These are phyloP conservation scores for Fraxinus ornus DNA, from an alignment of 305 asterid species.

Conservation along the genomic window DNA sequence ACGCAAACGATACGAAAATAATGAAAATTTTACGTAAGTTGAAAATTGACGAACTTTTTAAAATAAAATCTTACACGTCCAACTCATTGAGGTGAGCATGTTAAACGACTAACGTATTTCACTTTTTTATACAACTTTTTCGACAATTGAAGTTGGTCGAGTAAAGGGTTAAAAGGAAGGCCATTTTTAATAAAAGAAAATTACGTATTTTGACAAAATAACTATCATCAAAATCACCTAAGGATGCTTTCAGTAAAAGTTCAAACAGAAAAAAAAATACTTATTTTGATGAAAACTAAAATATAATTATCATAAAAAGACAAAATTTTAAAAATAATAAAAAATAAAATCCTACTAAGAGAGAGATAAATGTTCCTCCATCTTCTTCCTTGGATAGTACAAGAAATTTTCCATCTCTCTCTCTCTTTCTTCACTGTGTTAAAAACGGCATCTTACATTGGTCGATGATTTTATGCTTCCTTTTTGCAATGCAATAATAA, in stretches of 20 bases:
- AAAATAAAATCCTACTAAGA: neutral
- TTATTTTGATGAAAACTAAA: neutral
- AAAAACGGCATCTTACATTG: neutral
- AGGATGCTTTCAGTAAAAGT: neutral
- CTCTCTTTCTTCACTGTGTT: neutral
- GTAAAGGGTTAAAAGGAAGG: neutral
- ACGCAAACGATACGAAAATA: neutral
- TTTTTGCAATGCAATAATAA: neutral
- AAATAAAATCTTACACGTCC: neutral
- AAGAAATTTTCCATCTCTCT: neutral
- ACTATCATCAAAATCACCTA: neutral
- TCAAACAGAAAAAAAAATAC: neutral
- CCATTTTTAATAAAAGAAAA: neutral
- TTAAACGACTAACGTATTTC: neutral
- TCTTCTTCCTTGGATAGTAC: neutral
- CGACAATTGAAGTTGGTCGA: neutral
- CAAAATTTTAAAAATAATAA: neutral
- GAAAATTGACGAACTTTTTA: neutral
- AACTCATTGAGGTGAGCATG: neutral
- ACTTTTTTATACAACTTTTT: neutral
- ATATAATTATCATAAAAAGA: neutral
- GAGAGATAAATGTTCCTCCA: neutral
- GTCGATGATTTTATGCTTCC: neutral
- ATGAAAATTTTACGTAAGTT: neutral
- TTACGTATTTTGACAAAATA: neutral